Evolutionary conservation across 2,329 filamentous ascomycete species (phyloP), one percentile per base, ranked within the genome.

Genomic region (Stachybotrys chlorohalonatus): DNA sequence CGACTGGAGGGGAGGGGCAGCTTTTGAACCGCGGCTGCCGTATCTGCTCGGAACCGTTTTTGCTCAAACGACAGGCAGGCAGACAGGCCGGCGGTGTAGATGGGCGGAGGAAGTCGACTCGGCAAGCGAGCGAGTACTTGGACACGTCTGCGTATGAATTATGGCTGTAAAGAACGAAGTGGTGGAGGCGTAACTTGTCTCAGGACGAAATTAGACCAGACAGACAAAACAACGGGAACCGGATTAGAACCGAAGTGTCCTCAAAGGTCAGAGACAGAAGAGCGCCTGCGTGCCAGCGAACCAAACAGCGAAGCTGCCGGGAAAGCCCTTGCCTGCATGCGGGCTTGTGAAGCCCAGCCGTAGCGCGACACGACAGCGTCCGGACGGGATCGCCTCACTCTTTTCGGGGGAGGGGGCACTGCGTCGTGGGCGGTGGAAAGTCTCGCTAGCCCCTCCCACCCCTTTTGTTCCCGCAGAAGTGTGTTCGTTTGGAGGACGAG

Each of bases 291-390:
- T 9, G 8, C 47, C 24, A 16, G 47, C 47, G 24, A 30, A 30
- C 47, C 47, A 48, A 30, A 24, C 24, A 24, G 6, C 30, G 36
- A 16, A 45, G 39, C 42, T 11, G 58, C 64, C 60, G 63, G 64
- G 63, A 62, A 63, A 63, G 58, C 63, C 64, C 60, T 66, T 24
- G 24, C 24, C 24, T 24, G 24, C 24, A 24, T 24, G 24, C 24
- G 24, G 24, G 64, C 62, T 57, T 36, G 24, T 42, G 48, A 55
- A 50, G 52, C 53, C 58, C 58, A 59, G 56, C 58, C 54, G 53
- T 51, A 54, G 54, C 52, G 56, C 55, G 57, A 62, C 62, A 63
- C 58, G 59, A 60, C 59, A 53, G 39, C 52, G 11, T 15, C 52
- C 52, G 54, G 53, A 57, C 56, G 15, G 24, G 24, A 24, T 55